These are phyloP conservation scores for Colletotrichum tofieldiae DNA, from an alignment of 2,329 filamentous ascomycete species.

Conservation along the genomic window DNA sequence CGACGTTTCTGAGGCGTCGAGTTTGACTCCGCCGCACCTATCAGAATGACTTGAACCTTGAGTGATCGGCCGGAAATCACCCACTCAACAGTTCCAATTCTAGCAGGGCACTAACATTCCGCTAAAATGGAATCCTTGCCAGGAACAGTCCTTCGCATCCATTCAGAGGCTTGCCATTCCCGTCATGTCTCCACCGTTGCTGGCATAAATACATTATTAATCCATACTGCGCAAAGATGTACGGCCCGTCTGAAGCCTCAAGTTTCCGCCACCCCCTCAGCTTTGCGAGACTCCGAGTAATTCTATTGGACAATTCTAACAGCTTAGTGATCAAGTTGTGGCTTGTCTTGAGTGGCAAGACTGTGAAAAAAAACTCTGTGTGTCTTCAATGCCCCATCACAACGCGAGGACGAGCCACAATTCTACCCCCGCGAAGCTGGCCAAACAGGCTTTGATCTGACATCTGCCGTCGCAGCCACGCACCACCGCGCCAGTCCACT, in stretches of 20 bases:
- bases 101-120: not conserved
- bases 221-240: not conserved
- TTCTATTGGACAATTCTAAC: not conserved
- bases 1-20: not conserved
- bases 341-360: constrained; percentile 7
- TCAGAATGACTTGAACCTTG: not conserved
- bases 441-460: constrained; percentile 11
- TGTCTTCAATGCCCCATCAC: not conserved
- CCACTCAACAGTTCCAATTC: not conserved
- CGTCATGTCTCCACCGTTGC: not conserved
- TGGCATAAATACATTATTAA: not conserved
- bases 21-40: not conserved
- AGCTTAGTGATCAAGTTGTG: not conserved
- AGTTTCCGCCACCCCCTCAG: not conserved
- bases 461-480: constrained; percentile 15
- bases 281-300: not conserved
- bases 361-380: not conserved
- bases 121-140: not conserved
- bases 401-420: constrained; percentile 8
- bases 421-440: not conserved
- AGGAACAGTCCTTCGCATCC: not conserved
- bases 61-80: constrained; percentile 17
- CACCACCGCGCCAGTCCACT: not conserved
- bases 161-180: constrained; percentile 7
- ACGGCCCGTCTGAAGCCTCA: not conserved